Evolutionary conservation across 1,139 yeast genomes (phyloP).

Genomic region (Debaryomyces subglobosus): DNA sequence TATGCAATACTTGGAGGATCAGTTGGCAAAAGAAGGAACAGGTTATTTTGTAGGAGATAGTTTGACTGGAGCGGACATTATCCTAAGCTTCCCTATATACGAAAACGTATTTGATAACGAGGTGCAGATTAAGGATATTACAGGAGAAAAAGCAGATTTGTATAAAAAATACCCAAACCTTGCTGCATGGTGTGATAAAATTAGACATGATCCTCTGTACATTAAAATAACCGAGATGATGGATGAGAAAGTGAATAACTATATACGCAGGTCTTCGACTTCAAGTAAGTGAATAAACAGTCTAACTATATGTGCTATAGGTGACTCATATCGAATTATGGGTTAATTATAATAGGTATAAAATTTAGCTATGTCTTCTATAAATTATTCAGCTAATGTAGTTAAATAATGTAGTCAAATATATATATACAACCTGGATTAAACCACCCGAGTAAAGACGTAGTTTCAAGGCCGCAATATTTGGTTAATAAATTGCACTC

Average conservation of each 20-base stretch:
- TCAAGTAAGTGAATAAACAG: neutral
- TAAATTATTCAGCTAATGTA: neutral
- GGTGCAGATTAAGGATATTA: slow-evolving; percentile 36
- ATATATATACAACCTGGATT: neutral
- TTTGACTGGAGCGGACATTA: slow-evolving; percentile 63
- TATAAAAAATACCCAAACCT: slow-evolving; percentile 33
- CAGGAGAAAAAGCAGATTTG: slow-evolving; percentile 38
- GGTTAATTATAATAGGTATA: neutral
- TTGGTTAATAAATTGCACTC: slow-evolving; percentile 16
- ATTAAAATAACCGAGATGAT: slow-evolving; percentile 32
- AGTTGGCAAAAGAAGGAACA: slow-evolving; percentile 40
- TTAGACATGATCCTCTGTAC: slow-evolving; percentile 32
- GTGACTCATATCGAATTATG: neutral
- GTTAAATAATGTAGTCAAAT: too few relatives aligned
- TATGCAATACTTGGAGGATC: slow-evolving; percentile 45
- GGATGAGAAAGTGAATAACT: slow-evolving; percentile 27
- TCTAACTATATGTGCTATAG: too few relatives aligned
- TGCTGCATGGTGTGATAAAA: slow-evolving; percentile 43
- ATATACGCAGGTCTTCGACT: neutral
- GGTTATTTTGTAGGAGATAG: slow-evolving; percentile 59
- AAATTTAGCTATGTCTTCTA: neutral
- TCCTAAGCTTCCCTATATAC: slow-evolving; percentile 48
- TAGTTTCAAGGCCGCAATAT: neutral
- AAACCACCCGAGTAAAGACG: neutral
- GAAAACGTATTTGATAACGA: slow-evolving; percentile 48